phyloP scores from a whole-genome alignment of 768 basidiomycete species.

The Hysterangium stoloniferum region DNA sequence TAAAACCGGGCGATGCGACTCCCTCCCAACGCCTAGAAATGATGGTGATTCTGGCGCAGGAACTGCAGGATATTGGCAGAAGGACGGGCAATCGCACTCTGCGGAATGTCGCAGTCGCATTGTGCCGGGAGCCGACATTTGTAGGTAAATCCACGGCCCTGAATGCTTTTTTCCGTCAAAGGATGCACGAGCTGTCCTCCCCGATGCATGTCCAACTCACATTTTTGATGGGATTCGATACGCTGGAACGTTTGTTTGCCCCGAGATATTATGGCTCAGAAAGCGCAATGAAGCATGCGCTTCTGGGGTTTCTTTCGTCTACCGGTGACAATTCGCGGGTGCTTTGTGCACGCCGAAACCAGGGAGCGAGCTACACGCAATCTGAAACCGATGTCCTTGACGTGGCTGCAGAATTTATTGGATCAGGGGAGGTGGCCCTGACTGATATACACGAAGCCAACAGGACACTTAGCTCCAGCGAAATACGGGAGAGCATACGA shows the following conservation, averaged over 20 bases:
- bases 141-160: slow-evolving; percentile 68
- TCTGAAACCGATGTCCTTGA: slow-evolving; percentile 19
- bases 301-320: slow-evolving; percentile 52
- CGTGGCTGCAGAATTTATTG: slow-evolving; percentile 42
- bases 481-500: slow-evolving; percentile 43
- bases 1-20: slow-evolving; percentile 64
- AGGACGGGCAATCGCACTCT: background rate
- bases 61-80: slow-evolving; percentile 18
- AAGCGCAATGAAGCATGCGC: slow-evolving; percentile 44
- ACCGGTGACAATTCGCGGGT: slow-evolving; percentile 51
- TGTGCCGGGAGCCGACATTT: slow-evolving; percentile 85
- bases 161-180: slow-evolving; percentile 38
- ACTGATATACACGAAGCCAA: slow-evolving; percentile 53
- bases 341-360: slow-evolving; percentile 54
- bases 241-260: slow-evolving; percentile 70
- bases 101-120: slow-evolving; percentile 62
- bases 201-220: slow-evolving; percentile 37
- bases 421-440: slow-evolving; percentile 44
- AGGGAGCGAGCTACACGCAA: slow-evolving; percentile 6
- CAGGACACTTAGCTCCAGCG: slow-evolving; percentile 60
- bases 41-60: slow-evolving; percentile 64
- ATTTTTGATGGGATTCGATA: slow-evolving; percentile 80
- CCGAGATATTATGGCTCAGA: slow-evolving; percentile 61
- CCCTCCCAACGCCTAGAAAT: slow-evolving; percentile 77
- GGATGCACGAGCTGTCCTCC: slow-evolving; percentile 22